These are phyloP conservation scores for Plenodomus lindquistii DNA, from an alignment of 2,329 filamentous ascomycete species.

Conservation along the genomic window DNA sequence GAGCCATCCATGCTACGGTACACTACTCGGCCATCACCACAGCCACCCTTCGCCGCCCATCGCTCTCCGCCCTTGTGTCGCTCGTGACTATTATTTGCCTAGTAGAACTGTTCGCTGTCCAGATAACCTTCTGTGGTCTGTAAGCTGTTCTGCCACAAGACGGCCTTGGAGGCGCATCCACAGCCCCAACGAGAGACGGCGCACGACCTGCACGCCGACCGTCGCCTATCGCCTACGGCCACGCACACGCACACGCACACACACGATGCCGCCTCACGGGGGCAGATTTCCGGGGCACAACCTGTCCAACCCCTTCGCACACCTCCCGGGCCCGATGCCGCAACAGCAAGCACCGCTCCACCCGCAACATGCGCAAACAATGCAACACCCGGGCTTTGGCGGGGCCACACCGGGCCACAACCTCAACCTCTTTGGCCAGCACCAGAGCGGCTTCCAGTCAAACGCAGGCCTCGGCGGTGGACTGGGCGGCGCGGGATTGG, in stretches of 20 bases:
- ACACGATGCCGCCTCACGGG: slow-evolving; percentile 61
- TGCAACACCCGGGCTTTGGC: slow-evolving; percentile 71
- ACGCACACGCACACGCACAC: too few relatives aligned
- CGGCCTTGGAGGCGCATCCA: not conserved
- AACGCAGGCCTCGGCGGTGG: slow-evolving; percentile 59
- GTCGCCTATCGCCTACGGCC: slow-evolving; percentile 15
- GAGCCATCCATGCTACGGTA: too few relatives aligned
- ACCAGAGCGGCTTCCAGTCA: slow-evolving; percentile 49
- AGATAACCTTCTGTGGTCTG: not conserved
- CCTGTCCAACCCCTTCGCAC: slow-evolving; percentile 62
- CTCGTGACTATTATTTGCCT: not conserved
- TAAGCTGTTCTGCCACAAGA: not conserved
- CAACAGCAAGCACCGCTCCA: slow-evolving; percentile 18
- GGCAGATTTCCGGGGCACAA: slow-evolving; percentile 62
- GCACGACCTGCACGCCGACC: not conserved
- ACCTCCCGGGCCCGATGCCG: slow-evolving; percentile 52
- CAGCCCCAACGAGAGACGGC: not conserved
- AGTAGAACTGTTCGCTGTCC: not conserved
- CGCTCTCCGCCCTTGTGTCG: not conserved
- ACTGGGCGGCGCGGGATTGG: slow-evolving; percentile 59
- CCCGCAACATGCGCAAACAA: slow-evolving; percentile 53
- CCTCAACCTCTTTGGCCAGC: slow-evolving; percentile 58
- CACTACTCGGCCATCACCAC: not conserved
- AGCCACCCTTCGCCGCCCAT: not conserved
- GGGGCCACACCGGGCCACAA: slow-evolving; percentile 61